Percentiles rank a stretch among this genome's conserved stretches.
These are phyloP conservation scores for Paramecium caudatum DNA, from an alignment of 73 alveolate genomes.

Conservation along the genomic window DNA sequence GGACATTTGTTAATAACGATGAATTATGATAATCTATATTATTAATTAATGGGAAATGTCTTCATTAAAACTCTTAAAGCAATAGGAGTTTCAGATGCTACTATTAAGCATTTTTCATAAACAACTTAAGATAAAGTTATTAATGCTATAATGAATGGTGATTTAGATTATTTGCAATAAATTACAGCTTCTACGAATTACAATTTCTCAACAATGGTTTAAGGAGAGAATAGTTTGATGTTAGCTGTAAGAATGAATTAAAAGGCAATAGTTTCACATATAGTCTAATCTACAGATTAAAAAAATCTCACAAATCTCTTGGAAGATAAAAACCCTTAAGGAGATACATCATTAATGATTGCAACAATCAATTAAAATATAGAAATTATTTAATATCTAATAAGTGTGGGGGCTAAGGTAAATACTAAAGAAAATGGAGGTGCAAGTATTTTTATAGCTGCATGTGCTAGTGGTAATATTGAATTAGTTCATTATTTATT, in stretches of 20 bases:
- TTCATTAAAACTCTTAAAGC: background rate
- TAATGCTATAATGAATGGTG: slow-evolving; percentile 57
- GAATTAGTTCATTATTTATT: slow-evolving; percentile 33
- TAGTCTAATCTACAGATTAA: background rate
- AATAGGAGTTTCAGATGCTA: slow-evolving; percentile 56
- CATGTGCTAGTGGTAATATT: slow-evolving; percentile 67
- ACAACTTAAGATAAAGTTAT: slow-evolving; percentile 35
- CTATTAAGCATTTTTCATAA: slow-evolving; percentile 34
- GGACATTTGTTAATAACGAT: slow-evolving; percentile 74
- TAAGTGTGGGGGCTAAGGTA: slow-evolving; percentile 41
- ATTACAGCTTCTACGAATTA: background rate
- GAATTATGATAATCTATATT: background rate
- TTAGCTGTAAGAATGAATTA: slow-evolving; percentile 40
- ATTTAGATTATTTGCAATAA: background rate
- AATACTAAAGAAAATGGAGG: slow-evolving; percentile 69
- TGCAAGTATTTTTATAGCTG: slow-evolving; percentile 62
- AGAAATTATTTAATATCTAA: slow-evolving; percentile 12
- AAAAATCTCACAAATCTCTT: background rate
- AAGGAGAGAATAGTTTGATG: slow-evolving; percentile 41
- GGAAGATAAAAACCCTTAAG: slow-evolving; percentile 41
- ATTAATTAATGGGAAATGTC: slow-evolving; percentile 1
- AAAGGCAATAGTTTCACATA: background rate
- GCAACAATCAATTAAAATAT: slow-evolving; percentile 38
- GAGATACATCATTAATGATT: slow-evolving; percentile 61
- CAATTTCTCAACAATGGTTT: background rate